Evolutionary conservation across 164 flowering plant genomes (phyloP), one percentile per base, ranked within the genome.

Genomic region (Tetracentron sinense): DNA sequence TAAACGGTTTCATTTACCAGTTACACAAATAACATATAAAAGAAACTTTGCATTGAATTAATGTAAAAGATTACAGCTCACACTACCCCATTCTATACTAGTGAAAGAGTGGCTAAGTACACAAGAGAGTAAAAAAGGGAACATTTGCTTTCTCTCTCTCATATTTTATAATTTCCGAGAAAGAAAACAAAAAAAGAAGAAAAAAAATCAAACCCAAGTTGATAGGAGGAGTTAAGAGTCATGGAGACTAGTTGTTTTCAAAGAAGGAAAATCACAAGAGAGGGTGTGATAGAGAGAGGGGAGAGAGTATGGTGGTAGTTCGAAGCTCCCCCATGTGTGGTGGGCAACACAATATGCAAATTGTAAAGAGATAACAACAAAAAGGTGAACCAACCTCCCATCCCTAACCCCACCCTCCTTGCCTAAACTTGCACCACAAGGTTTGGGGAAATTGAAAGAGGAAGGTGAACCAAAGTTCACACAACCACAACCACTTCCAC

Each of bases 381-480:
- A 66, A 72, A 62, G 56, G 49, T 55, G 52, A 44, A 30, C 47
- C 67, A 65, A 50, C 63, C 54, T 50, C 62, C 31, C 67, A 29
- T 48, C 58, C 61, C 69, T 53, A 29, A 31, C 56, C 63, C 64
- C 59, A 31, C 42, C 58, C 33, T 61, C 59, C 28, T 65, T 63
- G 75, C 79, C 73, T 49, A 77, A 79, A 78, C 85, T 82, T 81
- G 74, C 67, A 79, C 77, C 79, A 74, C 74, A 79, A 79, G 80
- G 78, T 70, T 77, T 49, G 21, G 33, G 46, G 61, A 65, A 59
- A 42, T n/a, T n/a, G n/a, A n/a, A n/a, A 74, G 82, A 77, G 88
- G 85, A 82, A 73, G 89, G 85, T 80, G 81, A 83, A 82, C 82
- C 81, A 74, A 82, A 83, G 82, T 75, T 81, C 80, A 82, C 78